phyloP scores from a whole-genome alignment of 192 early-diverging fungal genomes.

The Coemansia sp. region DNA sequence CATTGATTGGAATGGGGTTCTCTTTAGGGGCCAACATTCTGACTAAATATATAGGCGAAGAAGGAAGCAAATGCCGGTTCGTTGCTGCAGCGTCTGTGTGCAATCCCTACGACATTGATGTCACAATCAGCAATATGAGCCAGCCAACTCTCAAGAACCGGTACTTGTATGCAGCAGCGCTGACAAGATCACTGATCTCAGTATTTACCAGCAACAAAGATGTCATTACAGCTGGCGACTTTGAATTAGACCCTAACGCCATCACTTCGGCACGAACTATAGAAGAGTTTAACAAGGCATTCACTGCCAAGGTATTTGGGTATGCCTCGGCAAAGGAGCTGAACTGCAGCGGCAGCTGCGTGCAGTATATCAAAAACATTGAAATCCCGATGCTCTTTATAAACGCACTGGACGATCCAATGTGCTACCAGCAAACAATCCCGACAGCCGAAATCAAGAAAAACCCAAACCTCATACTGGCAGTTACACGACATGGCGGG shows the following conservation, averaged over 20 bases:
- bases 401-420: constrained; percentile 86
- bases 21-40: constrained; percentile 91
- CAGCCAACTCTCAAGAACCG: constrained; percentile 55
- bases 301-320: constrained; percentile 71
- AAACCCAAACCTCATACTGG: constrained; percentile 80
- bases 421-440: constrained; percentile 64
- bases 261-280: constrained; percentile 61
- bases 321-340: constrained; percentile 80
- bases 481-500: constrained; percentile 77
- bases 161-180: constrained; percentile 58
- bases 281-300: constrained; percentile 78
- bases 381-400: constrained; percentile 80
- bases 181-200: constrained; percentile 57
- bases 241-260: constrained; percentile 30
- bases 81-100: constrained; percentile 75
- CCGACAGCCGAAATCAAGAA: constrained; percentile 68
- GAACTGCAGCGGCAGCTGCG: constrained; percentile 62
- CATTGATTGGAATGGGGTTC: constrained; percentile 82
- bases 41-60: constrained; percentile 86
- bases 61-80: constrained; percentile 69
- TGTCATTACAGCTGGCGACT: constrained; percentile 53
- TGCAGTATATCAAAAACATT: constrained; percentile 58
- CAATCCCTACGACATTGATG: constrained; percentile 84
- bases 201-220: constrained; percentile 52
- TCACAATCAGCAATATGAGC: constrained; percentile 47